Conservation (phyloP, 768 basidiomycete genomes). For the Mycena chlorophos region DNA sequence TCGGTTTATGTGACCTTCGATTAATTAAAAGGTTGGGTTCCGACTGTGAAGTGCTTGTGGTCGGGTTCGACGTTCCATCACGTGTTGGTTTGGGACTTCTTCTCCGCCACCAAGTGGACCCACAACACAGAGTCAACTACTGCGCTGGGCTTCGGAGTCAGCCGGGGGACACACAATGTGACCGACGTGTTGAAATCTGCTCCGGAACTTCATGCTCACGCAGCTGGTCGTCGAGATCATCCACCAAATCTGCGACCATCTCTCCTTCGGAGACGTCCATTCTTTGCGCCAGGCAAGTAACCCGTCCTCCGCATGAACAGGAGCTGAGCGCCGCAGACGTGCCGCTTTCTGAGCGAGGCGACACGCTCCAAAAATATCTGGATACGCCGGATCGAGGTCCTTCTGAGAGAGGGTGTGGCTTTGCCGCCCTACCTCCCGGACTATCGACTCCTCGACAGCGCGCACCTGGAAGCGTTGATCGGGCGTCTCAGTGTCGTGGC, state of each 20-base stretch:
- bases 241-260: not conserved
- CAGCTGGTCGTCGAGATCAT: no score
- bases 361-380: not conserved
- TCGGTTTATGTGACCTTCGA: slow-evolving; percentile 9
- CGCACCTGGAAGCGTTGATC: not conserved
- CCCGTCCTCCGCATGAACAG: not conserved
- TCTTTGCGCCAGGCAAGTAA: not conserved
- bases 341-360: not conserved
- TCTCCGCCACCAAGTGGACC: no score
- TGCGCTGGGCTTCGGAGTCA: no score
- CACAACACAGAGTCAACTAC: no score
- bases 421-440: not conserved
- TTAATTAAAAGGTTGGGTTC: no score
- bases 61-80: no score
- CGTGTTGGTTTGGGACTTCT: no score
- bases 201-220: no score
- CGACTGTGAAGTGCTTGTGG: no score
- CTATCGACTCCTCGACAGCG: not conserved
- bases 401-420: not conserved
- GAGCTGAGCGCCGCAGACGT: not conserved
- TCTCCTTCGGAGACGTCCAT: not conserved
- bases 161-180: no score
- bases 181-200: no score
- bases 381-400: not conserved
- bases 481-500: not conserved